Base-by-base conservation (phyloP, 2,329 filamentous ascomycete species). In the Fusarium agapanthi region DNA sequence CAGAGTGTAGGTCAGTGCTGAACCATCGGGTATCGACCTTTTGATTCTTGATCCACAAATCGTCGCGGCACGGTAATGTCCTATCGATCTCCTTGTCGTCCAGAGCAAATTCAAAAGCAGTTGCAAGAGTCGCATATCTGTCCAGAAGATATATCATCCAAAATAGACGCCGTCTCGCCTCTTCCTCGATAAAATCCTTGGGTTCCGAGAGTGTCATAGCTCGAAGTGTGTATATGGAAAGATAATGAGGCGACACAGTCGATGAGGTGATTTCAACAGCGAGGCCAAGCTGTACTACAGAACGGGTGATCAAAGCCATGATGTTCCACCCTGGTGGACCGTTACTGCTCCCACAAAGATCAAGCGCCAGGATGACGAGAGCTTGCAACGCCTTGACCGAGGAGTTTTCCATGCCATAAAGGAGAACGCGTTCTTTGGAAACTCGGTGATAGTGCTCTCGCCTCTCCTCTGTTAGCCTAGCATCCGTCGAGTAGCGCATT, bases 71-170 rank as follows among this genome's bases (percentile, higher is more conserved):
- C 4, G 95, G 95, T 13, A 98, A 84, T 55, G 90, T 93, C 30
- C 95, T 89, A 79, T 97, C 95, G 48, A 97, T 95, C 77, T 97
- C 95, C 78, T 92, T 93, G 77, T 97, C 94, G 74, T 95, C 92
- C 24, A 98, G 84, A 2, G 94, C 93, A 79, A 97, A 97, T 75
- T 97, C 94, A 75, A 97, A 97, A 1, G 95, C 94, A 0, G 95
- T 97, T 1, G 94, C 92, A 62, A 97, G 91, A 1, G 95, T 97
- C 2, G 94, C 94, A 79, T 97, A 97, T 55, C 95, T 88, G 79
- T 98, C 95, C 11, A 98, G 86, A 18, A 97, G 84, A 78, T 97
- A 98, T 16, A 97, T 91, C 91, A 97, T 95, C 95, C 95, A 98
- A 81, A 98, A 97, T 2, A 97, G 85, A 32, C 95, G 87, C 34